Evolutionary conservation across 2,329 filamentous ascomycete species (phyloP).

Genomic region (Fusarium humuli): DNA sequence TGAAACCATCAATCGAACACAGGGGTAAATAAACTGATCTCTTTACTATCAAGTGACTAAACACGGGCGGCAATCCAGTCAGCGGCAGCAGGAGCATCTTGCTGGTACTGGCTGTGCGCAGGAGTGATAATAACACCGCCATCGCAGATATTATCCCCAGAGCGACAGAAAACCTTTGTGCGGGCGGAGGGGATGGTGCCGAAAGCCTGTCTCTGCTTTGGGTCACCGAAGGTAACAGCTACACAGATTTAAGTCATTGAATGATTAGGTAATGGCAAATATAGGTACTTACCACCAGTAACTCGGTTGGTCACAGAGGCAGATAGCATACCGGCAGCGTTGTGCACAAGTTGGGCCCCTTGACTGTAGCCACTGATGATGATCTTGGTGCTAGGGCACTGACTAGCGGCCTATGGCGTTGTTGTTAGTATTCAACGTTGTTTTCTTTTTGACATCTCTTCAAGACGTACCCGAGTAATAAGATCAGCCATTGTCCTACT

Average conservation of each 20-base stretch:
- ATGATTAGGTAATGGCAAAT: fast-evolving
- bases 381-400: constrained; percentile 6
- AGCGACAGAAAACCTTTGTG: neutral
- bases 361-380: constrained; percentile 2
- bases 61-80: neutral
- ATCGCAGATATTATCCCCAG: neutral
- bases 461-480: neutral
- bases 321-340: neutral
- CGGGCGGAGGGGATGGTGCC: neutral
- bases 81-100: neutral
- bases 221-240: constrained; percentile 7
- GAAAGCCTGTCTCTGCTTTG: neutral
- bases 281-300: neutral
- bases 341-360: neutral
- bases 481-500: constrained; percentile 1
- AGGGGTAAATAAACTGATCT: fast-evolving
- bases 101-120: neutral
- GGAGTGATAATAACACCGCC: neutral
- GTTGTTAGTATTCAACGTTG: neutral
- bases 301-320: neutral
- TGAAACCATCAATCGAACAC: fast-evolving
- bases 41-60: neutral
- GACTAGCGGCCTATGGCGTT: neutral
- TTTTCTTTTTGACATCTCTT: neutral
- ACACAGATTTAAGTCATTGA: neutral